Evolutionary conservation across 352 stramenopile species (phyloP).

Genomic region (Globisporangium nodosum): DNA sequence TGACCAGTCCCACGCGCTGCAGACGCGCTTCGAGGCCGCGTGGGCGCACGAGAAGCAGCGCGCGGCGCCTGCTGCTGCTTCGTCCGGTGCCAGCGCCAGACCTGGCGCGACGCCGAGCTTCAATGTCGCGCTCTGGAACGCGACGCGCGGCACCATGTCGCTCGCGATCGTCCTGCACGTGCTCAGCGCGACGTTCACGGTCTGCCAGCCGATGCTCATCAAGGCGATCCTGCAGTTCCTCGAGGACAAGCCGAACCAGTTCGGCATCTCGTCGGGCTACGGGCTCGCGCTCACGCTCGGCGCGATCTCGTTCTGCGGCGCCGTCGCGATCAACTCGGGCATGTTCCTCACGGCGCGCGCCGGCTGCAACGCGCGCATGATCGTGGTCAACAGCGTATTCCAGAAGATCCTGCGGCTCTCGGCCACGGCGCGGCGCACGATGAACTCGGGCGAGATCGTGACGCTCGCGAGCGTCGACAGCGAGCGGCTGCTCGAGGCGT

Average conservation of each 20-base stretch:
- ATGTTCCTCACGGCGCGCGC: conserved; percentile 42
- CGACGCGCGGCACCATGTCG: conserved; percentile 29
- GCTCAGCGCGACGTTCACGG: conserved; percentile 28
- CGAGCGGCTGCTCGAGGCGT: conserved; percentile 48
- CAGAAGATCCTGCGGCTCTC: conserved; percentile 49
- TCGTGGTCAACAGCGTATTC: conserved; percentile 58
- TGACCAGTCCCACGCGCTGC: conserved; percentile 36
- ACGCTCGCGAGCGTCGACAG: conserved; percentile 50
- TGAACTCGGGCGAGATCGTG: conserved; percentile 51
- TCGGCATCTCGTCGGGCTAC: conserved; percentile 48
- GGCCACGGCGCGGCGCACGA: conserved; percentile 32
- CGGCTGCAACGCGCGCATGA: conserved; percentile 44
- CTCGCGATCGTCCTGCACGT: conserved; percentile 28
- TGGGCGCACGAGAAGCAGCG: conserved; percentile 22
- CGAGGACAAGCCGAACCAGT: conserved; percentile 24
- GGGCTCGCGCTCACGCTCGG: conserved; percentile 32
- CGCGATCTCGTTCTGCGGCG: conserved; percentile 28
- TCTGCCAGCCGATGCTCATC: conserved; percentile 51
- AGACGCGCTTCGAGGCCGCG: conserved; percentile 35
- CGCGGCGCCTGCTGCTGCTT: not conserved
- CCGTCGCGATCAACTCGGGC: conserved; percentile 39
- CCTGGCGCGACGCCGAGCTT: conserved; percentile 19
- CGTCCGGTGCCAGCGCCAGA: too few relatives aligned
- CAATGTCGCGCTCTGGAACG: conserved; percentile 40
- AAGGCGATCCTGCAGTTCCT: conserved; percentile 51